Percentiles rank a stretch among this genome's conserved stretches.
phyloP scores from a whole-genome alignment of 1,284 basidiomycete species.

The Moesziomyces parantarcticus region DNA sequence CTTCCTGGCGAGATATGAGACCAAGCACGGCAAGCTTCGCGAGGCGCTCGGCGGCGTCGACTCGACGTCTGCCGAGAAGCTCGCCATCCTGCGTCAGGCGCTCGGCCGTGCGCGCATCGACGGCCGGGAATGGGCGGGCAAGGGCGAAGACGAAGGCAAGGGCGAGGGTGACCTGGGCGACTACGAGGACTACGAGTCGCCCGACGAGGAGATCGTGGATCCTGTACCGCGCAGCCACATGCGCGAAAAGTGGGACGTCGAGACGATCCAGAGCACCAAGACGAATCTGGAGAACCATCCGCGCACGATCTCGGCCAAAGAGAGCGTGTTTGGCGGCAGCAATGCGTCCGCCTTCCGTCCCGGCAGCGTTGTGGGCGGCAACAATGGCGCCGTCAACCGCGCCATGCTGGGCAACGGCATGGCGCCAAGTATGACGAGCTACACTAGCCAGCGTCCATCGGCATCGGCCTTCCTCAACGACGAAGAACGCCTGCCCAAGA shows the following conservation, averaged over 20 bases:
- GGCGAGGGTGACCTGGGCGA: slow-evolving; percentile 73
- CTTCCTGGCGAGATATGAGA: slow-evolving; percentile 90
- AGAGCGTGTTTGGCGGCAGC: slow-evolving; percentile 52
- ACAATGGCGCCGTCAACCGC: slow-evolving; percentile 13
- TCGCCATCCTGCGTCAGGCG: slow-evolving; percentile 69
- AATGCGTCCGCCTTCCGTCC: slow-evolving; percentile 35
- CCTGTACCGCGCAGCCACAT: slow-evolving; percentile 35
- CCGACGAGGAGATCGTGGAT: slow-evolving; percentile 68
- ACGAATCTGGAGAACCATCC: slow-evolving; percentile 67
- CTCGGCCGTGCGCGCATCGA: slow-evolving; percentile 56
- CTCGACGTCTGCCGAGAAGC: slow-evolving; percentile 74
- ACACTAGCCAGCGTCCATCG: slow-evolving; percentile 28
- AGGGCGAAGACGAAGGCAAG: slow-evolving; percentile 68
- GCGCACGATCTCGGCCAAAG: slow-evolving; percentile 53
- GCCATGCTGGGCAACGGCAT: slow-evolving; percentile 38
- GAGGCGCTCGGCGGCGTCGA: slow-evolving; percentile 68
- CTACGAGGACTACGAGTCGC: slow-evolving; percentile 82
- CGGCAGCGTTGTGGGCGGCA: slow-evolving; percentile 13
- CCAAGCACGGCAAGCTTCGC: slow-evolving; percentile 85
- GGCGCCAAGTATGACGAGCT: slow-evolving; percentile 41
- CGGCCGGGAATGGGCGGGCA: slow-evolving; percentile 43
- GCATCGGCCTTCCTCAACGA: slow-evolving; percentile 41
- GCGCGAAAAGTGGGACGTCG: slow-evolving; percentile 66
- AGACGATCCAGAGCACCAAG: slow-evolving; percentile 64
- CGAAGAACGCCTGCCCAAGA: slow-evolving; percentile 53